Percentiles rank a stretch among this genome's conserved stretches.
phyloP scores from a whole-genome alignment of 108 stramenopile species.

The Skeletonema costatum region DNA sequence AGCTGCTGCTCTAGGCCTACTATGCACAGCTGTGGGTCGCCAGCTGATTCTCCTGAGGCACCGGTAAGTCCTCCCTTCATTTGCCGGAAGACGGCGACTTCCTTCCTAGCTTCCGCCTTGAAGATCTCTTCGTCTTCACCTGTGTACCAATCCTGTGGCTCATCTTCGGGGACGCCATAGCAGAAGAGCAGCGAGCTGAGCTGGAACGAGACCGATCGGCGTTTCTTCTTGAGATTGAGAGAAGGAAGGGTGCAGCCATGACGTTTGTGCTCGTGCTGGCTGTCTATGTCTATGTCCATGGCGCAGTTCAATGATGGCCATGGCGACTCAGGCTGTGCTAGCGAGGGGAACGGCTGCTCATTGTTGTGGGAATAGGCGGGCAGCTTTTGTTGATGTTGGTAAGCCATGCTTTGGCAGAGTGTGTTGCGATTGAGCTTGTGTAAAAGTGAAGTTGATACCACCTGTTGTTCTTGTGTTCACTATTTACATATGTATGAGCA shows the following conservation, averaged over 20 bases:
- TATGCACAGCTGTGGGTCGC: background rate
- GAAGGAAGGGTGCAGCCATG: background rate
- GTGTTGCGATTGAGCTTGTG: too few relatives aligned
- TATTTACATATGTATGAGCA: too few relatives aligned
- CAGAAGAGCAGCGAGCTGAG: background rate
- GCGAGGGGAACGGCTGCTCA: background rate
- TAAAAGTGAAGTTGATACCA: too few relatives aligned
- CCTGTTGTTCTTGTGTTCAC: too few relatives aligned
- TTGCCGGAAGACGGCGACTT: background rate
- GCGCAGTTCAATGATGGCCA: background rate
- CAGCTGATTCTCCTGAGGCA: background rate
- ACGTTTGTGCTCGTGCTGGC: background rate
- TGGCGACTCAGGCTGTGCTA: background rate
- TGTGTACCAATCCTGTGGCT: conserved; percentile 1
- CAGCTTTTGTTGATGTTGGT: background rate
- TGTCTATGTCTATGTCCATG: background rate
- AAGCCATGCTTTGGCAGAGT: background rate
- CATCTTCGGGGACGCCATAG: background rate
- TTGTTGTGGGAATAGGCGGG: background rate
- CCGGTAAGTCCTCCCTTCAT: background rate
- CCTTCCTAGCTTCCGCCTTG: background rate
- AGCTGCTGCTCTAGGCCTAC: conserved; percentile 8
- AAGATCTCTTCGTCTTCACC: background rate
- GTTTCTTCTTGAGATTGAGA: background rate
- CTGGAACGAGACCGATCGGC: background rate